Evolutionary conservation across 108 stramenopile genomes (phyloP).

Genomic region (Schizochytrium sp.): DNA sequence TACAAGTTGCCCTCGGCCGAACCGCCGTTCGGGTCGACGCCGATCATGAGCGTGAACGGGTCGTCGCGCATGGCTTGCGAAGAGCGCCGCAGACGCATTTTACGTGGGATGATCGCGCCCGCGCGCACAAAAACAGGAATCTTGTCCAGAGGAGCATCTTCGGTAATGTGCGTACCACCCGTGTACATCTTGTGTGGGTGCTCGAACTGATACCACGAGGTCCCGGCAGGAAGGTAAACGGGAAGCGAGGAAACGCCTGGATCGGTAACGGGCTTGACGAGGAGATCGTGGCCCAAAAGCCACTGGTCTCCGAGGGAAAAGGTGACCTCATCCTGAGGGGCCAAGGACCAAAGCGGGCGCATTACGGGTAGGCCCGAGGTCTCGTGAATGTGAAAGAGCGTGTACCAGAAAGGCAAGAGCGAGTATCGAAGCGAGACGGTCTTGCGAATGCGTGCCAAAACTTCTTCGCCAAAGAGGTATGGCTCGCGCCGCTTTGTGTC

Average conservation of each 20-base stretch:
- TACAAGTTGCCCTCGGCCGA: constrained; percentile 72
- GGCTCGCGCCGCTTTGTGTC: constrained; percentile 93
- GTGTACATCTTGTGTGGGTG: neutral
- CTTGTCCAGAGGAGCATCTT: constrained; percentile 69
- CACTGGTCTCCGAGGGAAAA: constrained; percentile 73
- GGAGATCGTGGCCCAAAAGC: constrained; percentile 84
- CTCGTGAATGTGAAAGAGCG: constrained; percentile 70
- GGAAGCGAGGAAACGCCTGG: constrained; percentile 60
- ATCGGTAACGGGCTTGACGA: constrained; percentile 87
- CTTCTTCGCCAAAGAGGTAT: constrained; percentile 93
- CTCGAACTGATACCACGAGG: constrained; percentile 57
- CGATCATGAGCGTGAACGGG: constrained; percentile 90
- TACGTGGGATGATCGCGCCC: constrained; percentile 75
- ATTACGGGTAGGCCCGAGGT: constrained; percentile 90
- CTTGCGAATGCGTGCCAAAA: constrained; percentile 61
- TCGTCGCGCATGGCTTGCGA: constrained; percentile 76
- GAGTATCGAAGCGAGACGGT: constrained; percentile 86
- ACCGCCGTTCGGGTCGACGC: constrained; percentile 54
- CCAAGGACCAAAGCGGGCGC: constrained; percentile 88
- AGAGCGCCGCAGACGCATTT: constrained; percentile 82
- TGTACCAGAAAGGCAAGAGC: constrained; percentile 94
- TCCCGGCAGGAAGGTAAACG: constrained; percentile 66
- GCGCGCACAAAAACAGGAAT: constrained; percentile 84
- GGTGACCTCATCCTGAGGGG: constrained; percentile 59
- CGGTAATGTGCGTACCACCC: constrained; percentile 22